phyloP scores from a whole-genome alignment of 257 asterid species.

The Oldenlandia corymbosa region DNA sequence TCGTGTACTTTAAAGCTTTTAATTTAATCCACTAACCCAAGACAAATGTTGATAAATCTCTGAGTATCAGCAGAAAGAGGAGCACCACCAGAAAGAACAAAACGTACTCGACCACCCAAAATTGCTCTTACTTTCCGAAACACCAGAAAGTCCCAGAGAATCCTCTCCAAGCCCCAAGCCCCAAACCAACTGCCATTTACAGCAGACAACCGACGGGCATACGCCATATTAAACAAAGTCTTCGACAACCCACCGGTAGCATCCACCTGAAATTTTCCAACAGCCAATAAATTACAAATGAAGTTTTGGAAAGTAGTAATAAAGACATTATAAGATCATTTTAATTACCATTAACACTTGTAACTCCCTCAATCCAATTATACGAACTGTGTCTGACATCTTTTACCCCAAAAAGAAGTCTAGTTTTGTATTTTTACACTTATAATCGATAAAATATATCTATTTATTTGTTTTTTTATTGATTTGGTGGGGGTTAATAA shows the following conservation, averaged over 20 bases:
- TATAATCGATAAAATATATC: too few relatives aligned
- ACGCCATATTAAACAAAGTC: conserved; percentile 80
- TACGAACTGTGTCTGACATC: too few relatives aligned
- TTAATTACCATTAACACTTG: too few relatives aligned
- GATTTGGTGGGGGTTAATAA: too few relatives aligned
- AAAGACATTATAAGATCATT: too few relatives aligned
- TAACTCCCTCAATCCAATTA: too few relatives aligned
- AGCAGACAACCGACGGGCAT: conserved; percentile 73
- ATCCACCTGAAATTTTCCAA: conserved; percentile 61
- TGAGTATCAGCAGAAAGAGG: conserved; percentile 95
- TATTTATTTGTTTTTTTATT: too few relatives aligned
- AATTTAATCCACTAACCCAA: conserved; percentile 59
- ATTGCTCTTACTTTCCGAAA: conserved; percentile 84
- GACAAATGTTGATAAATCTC: conserved; percentile 93
- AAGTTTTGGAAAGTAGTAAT: background rate
- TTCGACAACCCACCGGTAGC: conserved; percentile 78
- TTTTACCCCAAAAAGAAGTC: too few relatives aligned
- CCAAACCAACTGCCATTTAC: conserved; percentile 97
- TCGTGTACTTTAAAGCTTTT: conserved; percentile 7
- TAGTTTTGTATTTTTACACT: too few relatives aligned
- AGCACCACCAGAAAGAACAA: conserved; percentile 95
- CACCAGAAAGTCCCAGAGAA: conserved; percentile 77
- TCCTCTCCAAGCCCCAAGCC: conserved; percentile 94
- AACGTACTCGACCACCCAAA: conserved; percentile 93
- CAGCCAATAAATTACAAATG: conserved; percentile 8